Conservation (phyloP, 2,329 filamentous ascomycete genomes). For the Colletotrichum tanaceti region DNA sequence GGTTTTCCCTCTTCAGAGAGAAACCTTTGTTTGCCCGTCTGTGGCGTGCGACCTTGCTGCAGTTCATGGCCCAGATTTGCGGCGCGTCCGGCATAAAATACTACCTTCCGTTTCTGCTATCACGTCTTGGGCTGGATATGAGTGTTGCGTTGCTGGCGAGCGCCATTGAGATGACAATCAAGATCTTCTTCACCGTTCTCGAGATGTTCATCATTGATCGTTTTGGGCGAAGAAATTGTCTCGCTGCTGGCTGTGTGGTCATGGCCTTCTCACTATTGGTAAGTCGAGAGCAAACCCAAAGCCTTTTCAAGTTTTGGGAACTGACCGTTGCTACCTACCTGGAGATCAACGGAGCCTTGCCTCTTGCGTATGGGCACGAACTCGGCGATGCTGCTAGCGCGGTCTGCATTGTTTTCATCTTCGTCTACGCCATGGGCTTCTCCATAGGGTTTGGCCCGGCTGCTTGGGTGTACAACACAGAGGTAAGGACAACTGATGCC, state of each 20-base stretch:
- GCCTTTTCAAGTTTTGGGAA: neutral
- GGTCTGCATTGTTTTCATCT: constrained; percentile 66
- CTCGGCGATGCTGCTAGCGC: constrained; percentile 60
- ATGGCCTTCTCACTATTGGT: constrained; percentile 67
- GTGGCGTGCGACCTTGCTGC: constrained; percentile 67
- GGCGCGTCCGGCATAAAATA: constrained; percentile 71
- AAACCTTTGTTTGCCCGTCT: constrained; percentile 61
- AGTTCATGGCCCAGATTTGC: constrained; percentile 71
- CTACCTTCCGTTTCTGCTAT: constrained; percentile 66
- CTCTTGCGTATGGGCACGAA: constrained; percentile 62
- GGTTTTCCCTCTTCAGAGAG: constrained; percentile 62
- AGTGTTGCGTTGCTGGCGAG: constrained; percentile 63
- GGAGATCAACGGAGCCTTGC: constrained; percentile 66
- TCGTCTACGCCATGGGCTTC: constrained; percentile 69
- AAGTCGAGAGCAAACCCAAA: constrained; percentile 42
- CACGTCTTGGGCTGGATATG: constrained; percentile 60
- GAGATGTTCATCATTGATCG: constrained; percentile 69
- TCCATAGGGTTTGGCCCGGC: constrained; percentile 68
- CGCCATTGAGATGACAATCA: constrained; percentile 67
- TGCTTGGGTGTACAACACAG: constrained; percentile 69
- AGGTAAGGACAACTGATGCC: constrained; percentile 50
- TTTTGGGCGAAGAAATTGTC: constrained; percentile 60
- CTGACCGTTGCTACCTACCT: neutral
- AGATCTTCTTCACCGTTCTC: constrained; percentile 66
- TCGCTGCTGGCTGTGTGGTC: constrained; percentile 61